Evolutionary conservation across 441 rosid species (phyloP).

Genomic region (Corymbia calophylla): DNA sequence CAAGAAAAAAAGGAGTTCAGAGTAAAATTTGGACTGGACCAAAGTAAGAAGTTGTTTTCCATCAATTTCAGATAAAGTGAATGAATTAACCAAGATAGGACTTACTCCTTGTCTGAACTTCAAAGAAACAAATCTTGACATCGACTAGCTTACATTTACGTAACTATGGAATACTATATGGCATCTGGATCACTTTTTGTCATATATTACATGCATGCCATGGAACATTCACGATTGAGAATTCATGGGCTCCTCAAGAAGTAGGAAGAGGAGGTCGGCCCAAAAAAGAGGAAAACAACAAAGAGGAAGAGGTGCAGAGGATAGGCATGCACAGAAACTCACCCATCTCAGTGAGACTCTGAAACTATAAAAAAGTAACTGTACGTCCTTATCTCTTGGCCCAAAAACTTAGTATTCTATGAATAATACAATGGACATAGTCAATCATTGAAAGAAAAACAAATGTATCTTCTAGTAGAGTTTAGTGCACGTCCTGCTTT

Average conservation of each 20-base stretch:
- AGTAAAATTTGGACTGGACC: not conserved
- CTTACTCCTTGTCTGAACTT: not conserved
- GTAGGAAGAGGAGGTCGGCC: not conserved
- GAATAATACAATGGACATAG: not conserved
- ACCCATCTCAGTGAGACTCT: not conserved
- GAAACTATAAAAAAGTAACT: not conserved
- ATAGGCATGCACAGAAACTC: not conserved
- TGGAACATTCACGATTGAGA: not conserved
- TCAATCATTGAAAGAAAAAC: not conserved
- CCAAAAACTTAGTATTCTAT: not conserved
- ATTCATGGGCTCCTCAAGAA: not conserved
- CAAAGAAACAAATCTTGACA: not conserved
- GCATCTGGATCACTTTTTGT: too few species aligned
- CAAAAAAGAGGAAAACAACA: not conserved
- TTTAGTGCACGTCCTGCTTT: not conserved
- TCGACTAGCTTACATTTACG: not conserved
- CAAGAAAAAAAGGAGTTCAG: too few species aligned
- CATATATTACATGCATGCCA: too few species aligned
- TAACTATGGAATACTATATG: not conserved
- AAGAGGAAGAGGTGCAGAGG: not conserved
- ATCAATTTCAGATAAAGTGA: not conserved
- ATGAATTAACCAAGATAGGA: not conserved
- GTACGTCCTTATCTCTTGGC: not conserved
- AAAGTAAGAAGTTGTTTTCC: not conserved
- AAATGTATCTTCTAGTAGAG: not conserved